A percentile compares a stretch with the other conserved stretches of the same genome.
These are phyloP conservation scores for Fraxinus floribunda DNA, from an alignment of 305 asterid genomes.

Conservation along the genomic window DNA sequence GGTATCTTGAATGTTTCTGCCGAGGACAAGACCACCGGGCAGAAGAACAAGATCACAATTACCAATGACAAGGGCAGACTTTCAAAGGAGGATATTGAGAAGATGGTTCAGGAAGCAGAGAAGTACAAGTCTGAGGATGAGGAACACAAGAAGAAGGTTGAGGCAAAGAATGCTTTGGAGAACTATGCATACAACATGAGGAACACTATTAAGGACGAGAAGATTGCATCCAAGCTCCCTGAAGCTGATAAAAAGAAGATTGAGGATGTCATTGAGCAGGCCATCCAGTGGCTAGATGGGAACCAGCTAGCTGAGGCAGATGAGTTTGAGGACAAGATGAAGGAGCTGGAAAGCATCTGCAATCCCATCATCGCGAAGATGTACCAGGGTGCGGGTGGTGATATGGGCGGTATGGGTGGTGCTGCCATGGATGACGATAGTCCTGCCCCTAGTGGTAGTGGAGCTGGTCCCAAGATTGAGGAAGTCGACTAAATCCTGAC, in stretches of 20 bases:
- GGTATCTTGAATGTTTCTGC: constrained; percentile 82
- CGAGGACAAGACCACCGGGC: constrained; percentile 84
- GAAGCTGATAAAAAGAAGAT: not conserved
- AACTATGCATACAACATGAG: constrained; percentile 88
- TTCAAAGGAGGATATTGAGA: constrained; percentile 76
- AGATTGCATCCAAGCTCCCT: not conserved
- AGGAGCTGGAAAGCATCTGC: constrained; percentile 30
- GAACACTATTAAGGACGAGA: constrained; percentile 61
- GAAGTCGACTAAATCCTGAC: not conserved
- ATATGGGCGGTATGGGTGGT: not conserved
- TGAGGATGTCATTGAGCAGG: constrained; percentile 1
- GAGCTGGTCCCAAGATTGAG: not conserved
- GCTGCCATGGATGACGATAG: not conserved
- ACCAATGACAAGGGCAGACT: constrained; percentile 80
- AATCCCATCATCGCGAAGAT: not conserved
- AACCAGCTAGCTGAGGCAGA: not conserved
- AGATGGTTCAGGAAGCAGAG: constrained; percentile 85
- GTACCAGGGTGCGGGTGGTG: constrained; percentile 39
- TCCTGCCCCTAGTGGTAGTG: not conserved
- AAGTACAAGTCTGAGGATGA: constrained; percentile 79
- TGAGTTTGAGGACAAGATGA: constrained; percentile 44
- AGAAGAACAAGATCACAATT: constrained; percentile 87
- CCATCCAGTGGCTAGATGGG: not conserved
- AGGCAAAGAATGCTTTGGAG: constrained; percentile 71
- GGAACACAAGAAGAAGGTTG: constrained; percentile 83